Conservation (phyloP, 208 protist genomes). For the Leishmania turanica region DNA sequence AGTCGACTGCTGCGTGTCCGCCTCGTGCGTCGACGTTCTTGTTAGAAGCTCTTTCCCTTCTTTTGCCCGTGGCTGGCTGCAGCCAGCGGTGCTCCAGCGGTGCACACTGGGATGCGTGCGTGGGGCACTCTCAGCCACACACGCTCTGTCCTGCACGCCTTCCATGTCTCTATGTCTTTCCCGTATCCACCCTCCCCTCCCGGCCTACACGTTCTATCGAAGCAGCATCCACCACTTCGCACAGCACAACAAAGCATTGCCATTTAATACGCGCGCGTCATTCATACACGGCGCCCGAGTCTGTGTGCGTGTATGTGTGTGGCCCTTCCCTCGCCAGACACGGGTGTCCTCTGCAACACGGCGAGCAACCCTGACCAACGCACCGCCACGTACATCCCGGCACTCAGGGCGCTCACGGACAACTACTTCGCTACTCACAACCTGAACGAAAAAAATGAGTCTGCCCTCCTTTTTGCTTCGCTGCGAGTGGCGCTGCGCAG, state of each 20-base stretch:
- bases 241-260: background rate
- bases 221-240: background rate
- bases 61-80: background rate
- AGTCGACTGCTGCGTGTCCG: background rate
- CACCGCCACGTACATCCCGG: conserved; percentile 36
- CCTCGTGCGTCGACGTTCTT: background rate
- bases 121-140: background rate
- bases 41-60: no score
- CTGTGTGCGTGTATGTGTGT: background rate
- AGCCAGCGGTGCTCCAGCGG: background rate
- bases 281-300: background rate
- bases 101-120: background rate
- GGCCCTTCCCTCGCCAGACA: conserved; percentile 12
- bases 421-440: conserved; percentile 39
- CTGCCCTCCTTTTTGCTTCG: conserved; percentile 54
- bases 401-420: conserved; percentile 44
- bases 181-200: background rate
- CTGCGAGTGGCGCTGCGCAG: conserved; percentile 44
- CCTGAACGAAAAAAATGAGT: conserved; percentile 30
- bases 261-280: background rate
- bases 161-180: background rate
- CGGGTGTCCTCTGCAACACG: conserved; percentile 39
- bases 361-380: conserved; percentile 18
- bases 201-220: background rate
- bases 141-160: background rate